Base-by-base conservation (phyloP, 2,329 filamentous ascomycete genomes). In the Tolypocladium pustulatum region DNA sequence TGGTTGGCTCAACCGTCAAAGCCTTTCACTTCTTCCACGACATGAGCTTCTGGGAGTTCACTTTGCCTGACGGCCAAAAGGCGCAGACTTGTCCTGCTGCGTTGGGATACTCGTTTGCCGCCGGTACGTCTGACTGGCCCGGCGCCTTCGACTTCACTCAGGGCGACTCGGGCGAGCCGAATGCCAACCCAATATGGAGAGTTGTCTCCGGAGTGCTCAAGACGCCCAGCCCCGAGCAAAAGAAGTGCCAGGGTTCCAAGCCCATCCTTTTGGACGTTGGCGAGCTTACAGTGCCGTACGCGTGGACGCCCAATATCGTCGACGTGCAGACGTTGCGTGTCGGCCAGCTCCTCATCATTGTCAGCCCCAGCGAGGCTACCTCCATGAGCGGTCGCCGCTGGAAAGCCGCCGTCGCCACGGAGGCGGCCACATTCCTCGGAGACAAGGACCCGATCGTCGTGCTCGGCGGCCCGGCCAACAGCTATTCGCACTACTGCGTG, bases 71-170 rank as follows among this genome's bases (percentile, higher is more conserved):
- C 64, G 89, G 89, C 53, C 84, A 83, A 3, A 74, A 74, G 36
- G 89, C 86, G 8, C 78, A 75, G 55, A 96, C 92, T 0, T 97
- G 93, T 65, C 87, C 91, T 4, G 92, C 92, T 0, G 91, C 91
- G 0, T 76, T 97, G 60, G 93, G 93, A 7, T 96, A 94, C 69
- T 92, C 89, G 0, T 97, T 97, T 69, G 93, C 93, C 0, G 93
- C 90, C 1, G 93, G 93, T 13, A 97, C 93, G 0, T 90, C 90
- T 0, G 93, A 97, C 70, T 91, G 93, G 7, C 92, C 93, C 0
- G 93, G 93, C 0, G 86, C 85, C 0, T 96, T 96, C 67, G 93
- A 97, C 72, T 97, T 97, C 70, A 94, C 90, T 1, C 93, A 97
- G 69, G 92, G 91, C 63, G 83, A 89, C 63, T 83, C 85, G 0